Evolutionary conservation across 805 yeast genomes (phyloP).

Genomic region (Lipomyces lipofer): DNA sequence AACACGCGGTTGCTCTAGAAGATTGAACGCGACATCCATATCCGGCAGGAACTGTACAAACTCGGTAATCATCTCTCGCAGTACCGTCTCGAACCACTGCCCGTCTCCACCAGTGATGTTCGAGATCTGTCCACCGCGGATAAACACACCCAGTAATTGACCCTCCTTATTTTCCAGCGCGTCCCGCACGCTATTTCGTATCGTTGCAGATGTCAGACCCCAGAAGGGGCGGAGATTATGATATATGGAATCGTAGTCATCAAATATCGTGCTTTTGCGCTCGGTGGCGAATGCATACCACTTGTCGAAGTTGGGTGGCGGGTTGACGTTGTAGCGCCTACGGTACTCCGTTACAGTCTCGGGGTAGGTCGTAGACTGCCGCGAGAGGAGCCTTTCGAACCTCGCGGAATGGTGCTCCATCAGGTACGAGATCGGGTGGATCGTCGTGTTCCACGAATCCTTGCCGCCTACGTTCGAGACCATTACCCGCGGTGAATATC

Average conservation of each 20-base stretch:
- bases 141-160: slow-evolving; percentile 23
- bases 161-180: slow-evolving; percentile 23
- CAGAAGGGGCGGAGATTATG: slow-evolving; percentile 32
- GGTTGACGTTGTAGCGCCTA: slow-evolving; percentile 25
- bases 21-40: slow-evolving; percentile 34
- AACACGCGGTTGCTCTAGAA: slow-evolving; percentile 33
- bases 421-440: slow-evolving; percentile 29
- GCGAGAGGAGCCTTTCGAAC: slow-evolving; percentile 8
- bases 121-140: slow-evolving; percentile 27
- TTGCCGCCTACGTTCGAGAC: slow-evolving; percentile 3
- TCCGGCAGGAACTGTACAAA: slow-evolving; percentile 33
- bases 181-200: slow-evolving; percentile 27
- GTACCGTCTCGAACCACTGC: slow-evolving; percentile 26
- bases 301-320: slow-evolving; percentile 35
- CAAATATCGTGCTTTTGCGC: slow-evolving; percentile 22
- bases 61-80: slow-evolving; percentile 22
- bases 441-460: slow-evolving; percentile 27
- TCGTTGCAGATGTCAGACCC: slow-evolving; percentile 27
- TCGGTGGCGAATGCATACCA: slow-evolving; percentile 33
- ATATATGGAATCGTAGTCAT: slow-evolving; percentile 31
- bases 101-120: slow-evolving; percentile 21
- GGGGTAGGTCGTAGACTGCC: slow-evolving; percentile 30
- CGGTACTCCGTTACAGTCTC: slow-evolving; percentile 29
- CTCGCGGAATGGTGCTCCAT: slow-evolving; percentile 16
- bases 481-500: slow-evolving; percentile 17